Evolutionary conservation across 2,329 filamentous ascomycete genomes (phyloP), one percentile per base, ranked within the genome.

Genomic region (Penicillium palitans): DNA sequence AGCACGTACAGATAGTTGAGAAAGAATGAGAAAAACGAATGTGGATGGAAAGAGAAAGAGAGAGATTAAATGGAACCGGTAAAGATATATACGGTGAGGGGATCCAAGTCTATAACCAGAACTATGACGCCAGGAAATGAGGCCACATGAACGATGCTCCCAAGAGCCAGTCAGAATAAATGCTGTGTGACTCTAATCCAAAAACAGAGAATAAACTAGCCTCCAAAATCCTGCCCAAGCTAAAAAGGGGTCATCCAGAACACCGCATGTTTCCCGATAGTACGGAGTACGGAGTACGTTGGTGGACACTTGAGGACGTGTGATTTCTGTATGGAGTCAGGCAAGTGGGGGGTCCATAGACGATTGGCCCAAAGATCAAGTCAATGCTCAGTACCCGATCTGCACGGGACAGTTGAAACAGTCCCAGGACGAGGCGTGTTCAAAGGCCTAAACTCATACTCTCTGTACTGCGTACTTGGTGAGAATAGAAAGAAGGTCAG

Each of bases 11-110:
- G 17, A 56, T 21, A 50, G 42, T 17, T 37, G 31, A 42, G 17
- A 39, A 56, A 27, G 33, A 29, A 52, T 46, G 27, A 15, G 57
- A 33, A 49, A 33, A 42, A 40, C 49, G 56, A 51, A 49, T 52
- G 47, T 52, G 50, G 17, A 46, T 21, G 31, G 37, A 54, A 39
- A 44, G 50, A n/a, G 21, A 21, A 8, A 46, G 17, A 29, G 25
- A 29, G 31, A 60, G 31, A 58, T 48, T 47, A 40, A 49, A 52
- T 52, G 49, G 50, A 50, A 35, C 39, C 49, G 55, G 53, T 50
- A 52, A 57, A 56, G 52, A 60, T 65, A 66, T 67, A 66, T 66
- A 64, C 62, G 59, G 61, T 62, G 64, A 62, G 58, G 40, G 46
- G 44, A 49, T 52, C 52, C 40, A 52, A 46, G 50, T 58, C 59